These are phyloP conservation scores for Zychaea mexicana DNA, from an alignment of 371 early-diverging fungal genomes.

Conservation along the genomic window DNA sequence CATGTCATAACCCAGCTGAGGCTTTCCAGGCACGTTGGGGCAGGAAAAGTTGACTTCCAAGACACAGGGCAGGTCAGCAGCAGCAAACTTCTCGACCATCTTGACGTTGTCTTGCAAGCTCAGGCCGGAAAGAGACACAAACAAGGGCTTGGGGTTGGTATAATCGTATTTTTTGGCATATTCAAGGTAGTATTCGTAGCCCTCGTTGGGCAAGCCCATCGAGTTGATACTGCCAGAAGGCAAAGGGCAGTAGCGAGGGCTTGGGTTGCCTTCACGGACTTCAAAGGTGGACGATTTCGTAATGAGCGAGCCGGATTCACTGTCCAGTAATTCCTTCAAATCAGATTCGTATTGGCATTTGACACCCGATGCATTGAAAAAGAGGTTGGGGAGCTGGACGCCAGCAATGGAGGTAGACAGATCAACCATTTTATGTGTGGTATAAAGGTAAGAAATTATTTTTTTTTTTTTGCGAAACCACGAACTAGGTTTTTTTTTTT, in stretches of 20 bases:
- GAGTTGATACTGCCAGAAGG: conserved; percentile 51
- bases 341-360: conserved; percentile 46
- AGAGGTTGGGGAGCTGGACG: conserved; percentile 44
- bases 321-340: conserved; percentile 37
- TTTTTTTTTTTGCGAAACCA: not conserved
- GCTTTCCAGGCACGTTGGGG: conserved; percentile 55
- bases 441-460: not conserved
- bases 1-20: conserved; percentile 51
- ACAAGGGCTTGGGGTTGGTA: conserved; percentile 42
- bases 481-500: not conserved
- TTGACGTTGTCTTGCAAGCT: conserved; percentile 46
- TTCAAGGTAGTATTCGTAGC: conserved; percentile 46
- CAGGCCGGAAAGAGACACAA: conserved; percentile 50
- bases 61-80: conserved; percentile 40
- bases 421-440: conserved; percentile 36
- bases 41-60: conserved; percentile 56
- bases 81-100: conserved; percentile 46
- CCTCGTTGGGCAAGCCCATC: conserved; percentile 55
- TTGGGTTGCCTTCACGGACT: conserved; percentile 47
- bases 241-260: conserved; percentile 45
- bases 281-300: conserved; percentile 52
- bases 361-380: conserved; percentile 55
- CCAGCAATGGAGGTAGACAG: conserved; percentile 51
- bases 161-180: conserved; percentile 48
- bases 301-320: conserved; percentile 50